Evolutionary conservation across 768 basidiomycete species (phyloP), one percentile per base, ranked within the genome.

Genomic region (Asterophora lycoperdoides): DNA sequence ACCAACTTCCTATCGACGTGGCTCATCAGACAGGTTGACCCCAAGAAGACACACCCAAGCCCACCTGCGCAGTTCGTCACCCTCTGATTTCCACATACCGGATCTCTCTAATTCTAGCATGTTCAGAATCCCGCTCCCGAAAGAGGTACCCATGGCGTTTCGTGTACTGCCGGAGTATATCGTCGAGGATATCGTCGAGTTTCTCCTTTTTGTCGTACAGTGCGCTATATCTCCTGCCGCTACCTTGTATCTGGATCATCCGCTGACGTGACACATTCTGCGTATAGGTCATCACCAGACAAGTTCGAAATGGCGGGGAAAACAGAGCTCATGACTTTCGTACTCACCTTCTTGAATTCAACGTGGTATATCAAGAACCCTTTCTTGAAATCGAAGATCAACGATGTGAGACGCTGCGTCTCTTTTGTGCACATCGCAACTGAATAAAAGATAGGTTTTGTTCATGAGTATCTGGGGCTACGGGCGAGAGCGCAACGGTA

Each of bases 281-380:
- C 14, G 19, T 46, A 36, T 6, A 57, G 87, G 23, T 69, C 77
- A 29, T 76, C 79, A 0, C 93, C 92, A 0, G 81, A 92, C 38
- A 89, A 86, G 44, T 79, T 97, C 43, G 87, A 92, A 50, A 68
- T 89, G 41, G 75, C 86, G 0, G 93, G 93, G 38, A 94, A 91
- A 70, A 80, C 82, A 9, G 93, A 93, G 56, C 70, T 98, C 11
- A 71, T 98, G 57, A 80, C 84, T 0, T 98, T 97, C 68, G 78
- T 84, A 15, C 70, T 99, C 56, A 93, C 91, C 2, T 97, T 97
- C 76, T 70, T 99, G 52, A 82, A 86, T 5, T 93, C 91, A 32
- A 95, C 94, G 0, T 93, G 91, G 81, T 98, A 93, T 64, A 94
- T 99, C 76, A 96, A 96, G 73, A 99, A 98, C 58, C 96, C 96